A percentile compares a stretch with the other conserved stretches of the same genome.
Conservation (phyloP, 176 grass and related monocot genomes). For the Pharus latifolius region DNA sequence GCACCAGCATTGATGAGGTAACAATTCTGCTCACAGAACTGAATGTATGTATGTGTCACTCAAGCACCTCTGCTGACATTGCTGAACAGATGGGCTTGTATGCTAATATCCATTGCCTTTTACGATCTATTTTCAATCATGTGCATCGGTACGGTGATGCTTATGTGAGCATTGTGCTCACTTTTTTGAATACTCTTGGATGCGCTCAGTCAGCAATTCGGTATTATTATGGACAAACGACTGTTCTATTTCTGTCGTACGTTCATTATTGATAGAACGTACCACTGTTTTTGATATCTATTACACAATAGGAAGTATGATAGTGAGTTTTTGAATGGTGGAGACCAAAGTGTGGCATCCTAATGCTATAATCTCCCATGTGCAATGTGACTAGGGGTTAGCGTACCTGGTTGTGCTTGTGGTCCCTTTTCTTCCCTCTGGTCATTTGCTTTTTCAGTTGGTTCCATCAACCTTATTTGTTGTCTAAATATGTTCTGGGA, state of each 20-base stretch:
- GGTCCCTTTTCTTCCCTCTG: neutral
- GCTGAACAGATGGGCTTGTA: neutral
- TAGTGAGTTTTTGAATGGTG: neutral
- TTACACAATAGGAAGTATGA: neutral
- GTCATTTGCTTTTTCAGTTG: neutral
- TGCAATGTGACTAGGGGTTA: no score
- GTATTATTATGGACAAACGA: neutral
- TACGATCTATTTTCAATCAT: neutral
- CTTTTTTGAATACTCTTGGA: neutral
- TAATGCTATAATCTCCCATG: neutral
- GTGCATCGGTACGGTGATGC: neutral
- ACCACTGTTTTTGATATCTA: neutral
- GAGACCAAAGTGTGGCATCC: neutral
- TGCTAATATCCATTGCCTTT: neutral
- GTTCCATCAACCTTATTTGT: neutral
- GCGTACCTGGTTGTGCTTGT: neutral
- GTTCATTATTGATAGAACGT: neutral
- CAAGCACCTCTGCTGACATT: neutral
- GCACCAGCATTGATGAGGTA: constrained; percentile 78
- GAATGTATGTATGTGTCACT: neutral
- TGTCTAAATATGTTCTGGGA: neutral
- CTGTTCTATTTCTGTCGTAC: neutral
- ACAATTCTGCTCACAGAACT: constrained; percentile 9
- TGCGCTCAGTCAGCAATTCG: neutral
- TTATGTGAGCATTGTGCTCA: neutral